Evolutionary conservation across 2,329 filamentous ascomycete genomes (phyloP).

Genomic region (Beauveria sp.): DNA sequence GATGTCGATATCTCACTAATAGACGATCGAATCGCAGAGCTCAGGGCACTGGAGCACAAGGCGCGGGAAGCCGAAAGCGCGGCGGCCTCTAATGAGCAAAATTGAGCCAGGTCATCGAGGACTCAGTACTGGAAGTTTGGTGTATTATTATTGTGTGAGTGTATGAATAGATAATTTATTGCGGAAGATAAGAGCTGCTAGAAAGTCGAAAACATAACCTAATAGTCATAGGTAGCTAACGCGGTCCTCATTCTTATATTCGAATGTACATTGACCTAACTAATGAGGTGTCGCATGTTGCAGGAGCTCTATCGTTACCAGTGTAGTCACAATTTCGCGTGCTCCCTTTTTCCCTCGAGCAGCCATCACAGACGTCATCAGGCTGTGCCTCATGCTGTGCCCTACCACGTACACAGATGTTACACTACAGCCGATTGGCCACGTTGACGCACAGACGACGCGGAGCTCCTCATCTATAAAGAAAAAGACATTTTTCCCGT

Average conservation of each 20-base stretch:
- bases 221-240: background rate
- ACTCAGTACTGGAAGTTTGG: too few species aligned
- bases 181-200: background rate
- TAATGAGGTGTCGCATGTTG: background rate
- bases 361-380: background rate
- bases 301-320: background rate
- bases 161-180: background rate
- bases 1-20: conserved; percentile 72
- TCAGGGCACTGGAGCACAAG: conserved; percentile 17
- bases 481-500: background rate
- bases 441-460: background rate
- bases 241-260: background rate
- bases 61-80: background rate
- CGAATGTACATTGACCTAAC: background rate
- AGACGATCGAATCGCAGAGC: conserved; percentile 60
- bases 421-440: background rate
- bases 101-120: background rate
- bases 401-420: too few species aligned
- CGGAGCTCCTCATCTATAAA: too few species aligned
- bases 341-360: background rate
- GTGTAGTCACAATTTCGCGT: background rate
- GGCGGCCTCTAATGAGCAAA: background rate
- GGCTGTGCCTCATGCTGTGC: background rate
- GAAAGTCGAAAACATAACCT: background rate
- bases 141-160: background rate